Base-by-base conservation (phyloP, 192 early-diverging fungal species). In the Coemansia sp. region DNA sequence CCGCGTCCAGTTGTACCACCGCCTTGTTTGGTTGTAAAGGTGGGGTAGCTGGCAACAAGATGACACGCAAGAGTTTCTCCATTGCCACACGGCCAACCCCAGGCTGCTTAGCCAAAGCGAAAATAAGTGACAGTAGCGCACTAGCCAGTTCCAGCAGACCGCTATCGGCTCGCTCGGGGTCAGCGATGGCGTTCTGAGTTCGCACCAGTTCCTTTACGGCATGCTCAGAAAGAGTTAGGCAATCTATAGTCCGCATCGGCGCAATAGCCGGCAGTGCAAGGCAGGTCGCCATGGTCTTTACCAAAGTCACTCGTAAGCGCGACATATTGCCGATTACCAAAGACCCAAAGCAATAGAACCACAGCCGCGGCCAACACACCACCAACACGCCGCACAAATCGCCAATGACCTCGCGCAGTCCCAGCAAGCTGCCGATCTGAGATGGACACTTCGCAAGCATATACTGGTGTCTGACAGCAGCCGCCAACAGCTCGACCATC, bases 321-420 rank as follows among this genome's bases (percentile, higher is more conserved):
- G 74, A 72, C 8, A 48, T 39, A 17, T 11, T 29, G 10, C 39
- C 65, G 2, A 32, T 15, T 4, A 40, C 56, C 31, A 51, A 22
- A 34, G 11, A 20, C 0, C 22, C 20, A 36, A 82, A 82, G 36
- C 75, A 77, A 44, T 61, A 61, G 12, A 15, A 22, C 80, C 80
- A 82, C 48, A 82, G 59, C 19, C 38, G 20, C 6, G 62, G 75
- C 80, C 80, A 82, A 62, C 64, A 55, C 0, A 60, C 58, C 17
- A 50, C 61, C 59, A 82, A 50, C 3, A 41, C 66, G 11, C 56
- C 63, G 34, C 72, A 62, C 58, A 82, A 56, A n/a, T 64, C 69
- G 11, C 41, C 50, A 1, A 74, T 60, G 3, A 56, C 63, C 69
- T 77, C 75, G 1, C 34, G 27, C 10, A 70, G 58, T 40, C 51